phyloP scores from a whole-genome alignment of 768 basidiomycete genomes.

The Phanerochaete sordida region DNA sequence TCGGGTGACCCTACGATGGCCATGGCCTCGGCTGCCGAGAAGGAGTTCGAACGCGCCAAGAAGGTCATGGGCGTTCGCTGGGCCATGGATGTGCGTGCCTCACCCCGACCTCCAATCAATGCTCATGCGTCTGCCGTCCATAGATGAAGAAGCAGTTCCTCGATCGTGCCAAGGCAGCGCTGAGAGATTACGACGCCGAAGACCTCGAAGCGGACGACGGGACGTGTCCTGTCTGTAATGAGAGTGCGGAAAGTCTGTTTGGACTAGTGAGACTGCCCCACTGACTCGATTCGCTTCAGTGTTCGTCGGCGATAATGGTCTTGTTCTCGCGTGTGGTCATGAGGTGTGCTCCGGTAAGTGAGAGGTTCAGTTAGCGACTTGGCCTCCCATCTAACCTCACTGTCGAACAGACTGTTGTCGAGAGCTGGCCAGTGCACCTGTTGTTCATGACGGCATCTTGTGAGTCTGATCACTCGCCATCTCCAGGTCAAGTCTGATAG shows the following conservation, averaged over 20 bases:
- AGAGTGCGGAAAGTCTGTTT: slow-evolving; percentile 41
- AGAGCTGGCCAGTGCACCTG: slow-evolving; percentile 47
- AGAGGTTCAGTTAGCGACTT: background rate
- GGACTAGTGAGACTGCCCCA: background rate
- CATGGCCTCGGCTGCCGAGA: slow-evolving; percentile 45
- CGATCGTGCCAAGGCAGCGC: slow-evolving; percentile 40
- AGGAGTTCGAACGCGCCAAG: slow-evolving; percentile 53
- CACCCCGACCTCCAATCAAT: too few species aligned
- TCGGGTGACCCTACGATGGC: slow-evolving; percentile 50
- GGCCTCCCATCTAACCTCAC: background rate
- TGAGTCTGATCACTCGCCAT: slow-evolving; percentile 32
- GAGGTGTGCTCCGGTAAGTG: slow-evolving; percentile 57
- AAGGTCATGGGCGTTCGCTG: slow-evolving; percentile 42
- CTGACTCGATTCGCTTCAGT: slow-evolving; percentile 27
- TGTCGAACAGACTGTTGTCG: slow-evolving; percentile 47
- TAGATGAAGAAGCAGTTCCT: slow-evolving; percentile 36
- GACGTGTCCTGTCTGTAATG: slow-evolving; percentile 65
- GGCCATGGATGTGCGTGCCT: slow-evolving; percentile 24
- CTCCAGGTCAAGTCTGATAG: background rate
- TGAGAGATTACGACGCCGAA: slow-evolving; percentile 48
- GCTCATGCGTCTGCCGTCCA: too few species aligned
- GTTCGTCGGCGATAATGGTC: slow-evolving; percentile 46
- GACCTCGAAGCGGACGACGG: slow-evolving; percentile 40
- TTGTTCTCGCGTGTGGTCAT: slow-evolving; percentile 64
- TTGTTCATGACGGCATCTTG: slow-evolving; percentile 60